phyloP scores from a whole-genome alignment of 768 basidiomycete genomes.

The Thelephora aurantiotincta region DNA sequence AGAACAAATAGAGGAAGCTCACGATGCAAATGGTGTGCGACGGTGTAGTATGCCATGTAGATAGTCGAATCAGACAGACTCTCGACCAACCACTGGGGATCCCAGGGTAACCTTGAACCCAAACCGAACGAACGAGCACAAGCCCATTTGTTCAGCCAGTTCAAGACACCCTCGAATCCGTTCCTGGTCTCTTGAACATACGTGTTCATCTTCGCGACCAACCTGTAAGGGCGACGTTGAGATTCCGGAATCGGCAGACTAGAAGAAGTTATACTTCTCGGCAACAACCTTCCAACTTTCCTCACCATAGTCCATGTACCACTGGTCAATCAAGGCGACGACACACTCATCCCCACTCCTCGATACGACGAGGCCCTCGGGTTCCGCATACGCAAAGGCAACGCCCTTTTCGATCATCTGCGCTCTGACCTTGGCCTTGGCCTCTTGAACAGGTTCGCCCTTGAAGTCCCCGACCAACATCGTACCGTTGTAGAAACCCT shows the following conservation, averaged over 20 bases:
- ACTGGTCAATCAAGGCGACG: constrained; percentile 96
- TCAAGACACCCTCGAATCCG: constrained; percentile 80
- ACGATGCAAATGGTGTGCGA: constrained; percentile 86
- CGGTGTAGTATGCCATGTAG: constrained; percentile 97
- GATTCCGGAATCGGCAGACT: neutral
- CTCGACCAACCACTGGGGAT: constrained; percentile 91
- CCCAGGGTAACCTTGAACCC: constrained; percentile 94
- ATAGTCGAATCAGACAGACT: constrained; percentile 95
- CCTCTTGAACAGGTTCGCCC: constrained; percentile 79
- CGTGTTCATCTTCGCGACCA: constrained; percentile 77
- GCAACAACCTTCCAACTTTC: constrained; percentile 74
- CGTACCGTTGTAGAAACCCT: constrained; percentile 90
- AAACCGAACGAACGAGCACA: constrained; percentile 97
- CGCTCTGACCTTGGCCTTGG: constrained; percentile 79
- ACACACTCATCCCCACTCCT: constrained; percentile 95
- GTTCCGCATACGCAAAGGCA: constrained; percentile 90
- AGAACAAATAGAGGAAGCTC: constrained; percentile 11
- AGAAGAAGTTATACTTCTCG: constrained; percentile 44
- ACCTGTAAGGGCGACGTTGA: constrained; percentile 25
- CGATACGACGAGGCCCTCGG: constrained; percentile 80
- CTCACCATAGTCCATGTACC: constrained; percentile 98
- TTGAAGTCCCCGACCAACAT: constrained; percentile 90
- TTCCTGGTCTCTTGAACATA: constrained; percentile 88
- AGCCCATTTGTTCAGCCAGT: constrained; percentile 97
- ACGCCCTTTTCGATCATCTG: constrained; percentile 64